Percentiles rank a stretch among this genome's conserved stretches.
These are phyloP conservation scores for Rutidosis leptorrhynchoides DNA, from an alignment of 129 eudicot species.

Conservation along the genomic window DNA sequence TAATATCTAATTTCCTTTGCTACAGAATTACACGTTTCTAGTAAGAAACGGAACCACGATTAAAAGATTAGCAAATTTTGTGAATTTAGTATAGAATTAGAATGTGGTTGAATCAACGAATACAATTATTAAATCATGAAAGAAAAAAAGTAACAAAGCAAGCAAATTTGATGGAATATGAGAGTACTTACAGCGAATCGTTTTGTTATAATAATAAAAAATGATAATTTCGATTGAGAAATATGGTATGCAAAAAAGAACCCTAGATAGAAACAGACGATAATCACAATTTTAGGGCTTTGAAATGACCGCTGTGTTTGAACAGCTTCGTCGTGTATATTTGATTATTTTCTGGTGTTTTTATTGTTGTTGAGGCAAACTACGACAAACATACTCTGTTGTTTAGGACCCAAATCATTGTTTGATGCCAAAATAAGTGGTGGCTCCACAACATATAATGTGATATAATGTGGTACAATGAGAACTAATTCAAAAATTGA, in stretches of 20 bases:
- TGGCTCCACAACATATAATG: not conserved
- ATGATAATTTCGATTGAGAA: not conserved
- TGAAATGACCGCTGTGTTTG: conserved; percentile 20
- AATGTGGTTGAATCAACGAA: conserved; percentile 8
- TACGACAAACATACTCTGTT: conserved; percentile 22
- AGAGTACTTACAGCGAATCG: conserved; percentile 5
- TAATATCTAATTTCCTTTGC: not conserved
- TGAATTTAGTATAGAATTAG: not conserved
- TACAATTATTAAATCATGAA: not conserved
- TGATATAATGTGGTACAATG: not conserved
- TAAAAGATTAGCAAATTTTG: not conserved
- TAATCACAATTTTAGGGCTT: conserved; percentile 25
- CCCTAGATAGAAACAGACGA: conserved; percentile 23
- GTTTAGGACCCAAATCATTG: not conserved
- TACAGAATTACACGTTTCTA: not conserved
- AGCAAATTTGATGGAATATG: conserved; percentile 4
- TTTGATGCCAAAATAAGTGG: not conserved
- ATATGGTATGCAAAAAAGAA: not conserved
- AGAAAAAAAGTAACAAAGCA: conserved; percentile 3
- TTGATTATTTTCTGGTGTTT: conserved; percentile 1
- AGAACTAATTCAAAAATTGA: not conserved
- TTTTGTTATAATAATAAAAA: conserved; percentile 1
- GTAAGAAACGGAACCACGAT: not conserved
- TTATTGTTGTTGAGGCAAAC: conserved; percentile 28
- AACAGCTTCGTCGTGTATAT: conserved; percentile 6